Evolutionary conservation across 352 stramenopile genomes (phyloP).

Genomic region (Phytopythium sindhum): DNA sequence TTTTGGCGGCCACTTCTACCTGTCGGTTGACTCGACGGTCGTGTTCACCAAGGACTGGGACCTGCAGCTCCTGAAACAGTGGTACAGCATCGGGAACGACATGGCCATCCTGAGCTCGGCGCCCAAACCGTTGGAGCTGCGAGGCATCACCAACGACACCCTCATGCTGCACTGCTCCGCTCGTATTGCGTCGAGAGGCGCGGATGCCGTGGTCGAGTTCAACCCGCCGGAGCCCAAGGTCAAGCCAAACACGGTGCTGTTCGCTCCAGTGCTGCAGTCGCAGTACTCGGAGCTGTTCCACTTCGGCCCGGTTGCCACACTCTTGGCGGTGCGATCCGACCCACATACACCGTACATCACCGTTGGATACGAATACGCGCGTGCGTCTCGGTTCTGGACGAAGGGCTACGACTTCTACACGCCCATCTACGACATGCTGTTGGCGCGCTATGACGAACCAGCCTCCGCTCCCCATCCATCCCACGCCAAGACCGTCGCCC

Average conservation of each 20-base stretch:
- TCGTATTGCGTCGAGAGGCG: slow-evolving; percentile 66
- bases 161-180: slow-evolving; percentile 75
- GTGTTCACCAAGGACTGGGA: slow-evolving; percentile 79
- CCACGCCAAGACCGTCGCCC: slow-evolving; percentile 17
- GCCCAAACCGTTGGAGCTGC: slow-evolving; percentile 52
- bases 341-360: slow-evolving; percentile 55
- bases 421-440: slow-evolving; percentile 58
- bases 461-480: slow-evolving; percentile 12
- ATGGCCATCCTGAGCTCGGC: slow-evolving; percentile 76
- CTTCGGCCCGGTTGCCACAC: slow-evolving; percentile 54
- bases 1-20: slow-evolving; percentile 55
- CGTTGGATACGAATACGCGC: slow-evolving; percentile 70
- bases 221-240: slow-evolving; percentile 60
- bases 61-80: slow-evolving; percentile 68
- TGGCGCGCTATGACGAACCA: slow-evolving; percentile 52
- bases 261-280: slow-evolving; percentile 58
- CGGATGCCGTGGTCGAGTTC: slow-evolving; percentile 69
- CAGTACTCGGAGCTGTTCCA: slow-evolving; percentile 86
- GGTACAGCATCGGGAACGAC: slow-evolving; percentile 76
- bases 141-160: slow-evolving; percentile 26
- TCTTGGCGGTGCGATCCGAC: slow-evolving; percentile 72
- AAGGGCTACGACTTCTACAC: slow-evolving; percentile 85
- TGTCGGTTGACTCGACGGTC: slow-evolving; percentile 64
- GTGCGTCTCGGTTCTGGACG: slow-evolving; percentile 84
- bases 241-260: slow-evolving; percentile 27